phyloP scores from a whole-genome alignment of 164 flowering plant genomes.

The Piper longum region DNA sequence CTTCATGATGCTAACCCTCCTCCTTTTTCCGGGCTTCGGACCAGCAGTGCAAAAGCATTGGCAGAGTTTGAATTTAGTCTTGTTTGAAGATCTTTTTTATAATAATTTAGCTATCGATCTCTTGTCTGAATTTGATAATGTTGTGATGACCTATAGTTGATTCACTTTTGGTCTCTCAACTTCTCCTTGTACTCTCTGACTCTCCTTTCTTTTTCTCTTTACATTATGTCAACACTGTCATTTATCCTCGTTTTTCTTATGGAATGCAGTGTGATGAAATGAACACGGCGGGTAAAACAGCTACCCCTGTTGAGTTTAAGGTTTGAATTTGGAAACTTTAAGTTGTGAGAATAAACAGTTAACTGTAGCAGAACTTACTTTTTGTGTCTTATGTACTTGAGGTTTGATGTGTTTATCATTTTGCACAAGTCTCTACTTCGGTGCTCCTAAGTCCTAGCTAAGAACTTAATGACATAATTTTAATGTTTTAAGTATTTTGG shows the following conservation, averaged over 20 bases:
- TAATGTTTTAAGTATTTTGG: no score
- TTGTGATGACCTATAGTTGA: no score
- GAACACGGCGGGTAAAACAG: constrained; percentile 28
- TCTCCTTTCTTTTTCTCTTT: background rate
- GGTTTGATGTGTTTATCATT: background rate
- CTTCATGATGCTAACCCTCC: no score
- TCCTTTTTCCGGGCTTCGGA: no score
- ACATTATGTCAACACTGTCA: background rate
- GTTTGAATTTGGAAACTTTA: constrained; percentile 13
- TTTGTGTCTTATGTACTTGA: background rate
- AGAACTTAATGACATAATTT: no score
- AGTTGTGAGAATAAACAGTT: no score
- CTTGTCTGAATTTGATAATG: no score
- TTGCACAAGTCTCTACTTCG: background rate
- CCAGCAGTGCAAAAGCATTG: no score
- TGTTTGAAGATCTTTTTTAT: no score
- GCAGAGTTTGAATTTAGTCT: no score
- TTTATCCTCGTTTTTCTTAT: constrained; percentile 2
- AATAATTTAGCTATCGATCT: no score
- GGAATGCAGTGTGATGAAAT: constrained; percentile 61
- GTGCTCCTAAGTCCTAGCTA: no score
- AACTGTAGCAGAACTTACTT: background rate
- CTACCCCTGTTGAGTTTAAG: constrained; percentile 57
- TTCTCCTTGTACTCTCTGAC: background rate
- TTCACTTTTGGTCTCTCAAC: background rate